A percentile compares a stretch with the other conserved stretches of the same genome.
These are phyloP conservation scores for Lathyrus aphaca DNA, from an alignment of 306 rosid genomes.

Conservation along the genomic window DNA sequence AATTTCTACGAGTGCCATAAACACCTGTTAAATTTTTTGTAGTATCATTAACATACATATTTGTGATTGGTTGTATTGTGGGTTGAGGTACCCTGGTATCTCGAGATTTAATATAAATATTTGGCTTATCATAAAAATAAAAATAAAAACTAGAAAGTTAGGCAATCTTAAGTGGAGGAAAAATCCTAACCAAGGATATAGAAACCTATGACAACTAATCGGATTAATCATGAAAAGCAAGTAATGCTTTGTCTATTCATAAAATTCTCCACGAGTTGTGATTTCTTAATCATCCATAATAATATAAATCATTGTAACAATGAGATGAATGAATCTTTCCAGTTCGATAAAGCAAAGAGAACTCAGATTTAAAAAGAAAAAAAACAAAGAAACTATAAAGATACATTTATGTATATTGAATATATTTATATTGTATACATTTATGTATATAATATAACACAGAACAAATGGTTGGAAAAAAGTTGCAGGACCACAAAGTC, in stretches of 20 bases:
- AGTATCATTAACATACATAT: too few species aligned
- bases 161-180: not conserved
- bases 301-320: not conserved
- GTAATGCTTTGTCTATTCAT: slow-evolving; percentile 39
- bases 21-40: too few species aligned
- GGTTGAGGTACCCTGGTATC: too few species aligned
- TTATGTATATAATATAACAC: not conserved
- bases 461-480: slow-evolving; percentile 24
- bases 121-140: too few species aligned
- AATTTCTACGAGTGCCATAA: too few species aligned
- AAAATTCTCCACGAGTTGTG: slow-evolving; percentile 35
- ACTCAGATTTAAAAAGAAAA: not conserved
- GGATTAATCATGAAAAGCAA: not conserved
- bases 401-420: slow-evolving; percentile 7
- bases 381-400: slow-evolving; percentile 18
- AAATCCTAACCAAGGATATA: slow-evolving; percentile 6
- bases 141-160: too few species aligned
- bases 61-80: too few species aligned
- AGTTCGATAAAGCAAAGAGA: too few species aligned
- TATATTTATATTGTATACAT: not conserved
- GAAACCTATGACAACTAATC: not conserved
- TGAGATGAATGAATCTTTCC: not conserved
- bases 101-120: too few species aligned
- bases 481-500: slow-evolving; percentile 41
- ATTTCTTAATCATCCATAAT: slow-evolving; percentile 40